A percentile compares a stretch with the other conserved stretches of the same genome.
These are phyloP conservation scores for Hirsutella thompsonii DNA, from an alignment of 2,329 filamentous ascomycete genomes.

Conservation along the genomic window DNA sequence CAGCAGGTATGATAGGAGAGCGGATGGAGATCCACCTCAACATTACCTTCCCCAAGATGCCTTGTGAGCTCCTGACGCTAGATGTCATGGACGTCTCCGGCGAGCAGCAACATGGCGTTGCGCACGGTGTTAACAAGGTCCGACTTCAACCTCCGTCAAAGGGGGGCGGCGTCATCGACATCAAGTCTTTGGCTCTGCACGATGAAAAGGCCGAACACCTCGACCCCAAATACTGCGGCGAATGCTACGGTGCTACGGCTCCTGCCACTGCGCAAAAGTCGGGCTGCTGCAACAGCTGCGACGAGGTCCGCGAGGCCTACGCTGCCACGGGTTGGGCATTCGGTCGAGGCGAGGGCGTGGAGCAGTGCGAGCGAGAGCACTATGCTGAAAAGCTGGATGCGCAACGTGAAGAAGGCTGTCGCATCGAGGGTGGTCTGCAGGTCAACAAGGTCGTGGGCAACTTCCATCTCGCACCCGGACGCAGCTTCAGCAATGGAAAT, in stretches of 20 bases:
- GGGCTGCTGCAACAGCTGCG: slow-evolving; percentile 96
- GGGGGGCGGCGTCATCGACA: slow-evolving; percentile 64
- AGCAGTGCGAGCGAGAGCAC: slow-evolving; percentile 91
- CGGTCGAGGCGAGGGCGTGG: slow-evolving; percentile 78
- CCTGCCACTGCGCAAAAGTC: slow-evolving; percentile 60
- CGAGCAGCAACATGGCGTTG: slow-evolving; percentile 88
- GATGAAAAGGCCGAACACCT: slow-evolving; percentile 65
- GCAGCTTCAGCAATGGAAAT: slow-evolving; percentile 91
- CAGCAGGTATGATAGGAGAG: slow-evolving; percentile 47
- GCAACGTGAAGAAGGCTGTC: slow-evolving; percentile 85
- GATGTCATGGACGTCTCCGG: slow-evolving; percentile 99
- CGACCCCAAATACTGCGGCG: slow-evolving; percentile 83
- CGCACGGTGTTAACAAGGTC: slow-evolving; percentile 86
- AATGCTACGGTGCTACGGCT: slow-evolving; percentile 75
- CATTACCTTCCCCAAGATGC: slow-evolving; percentile 85
- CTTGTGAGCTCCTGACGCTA: slow-evolving; percentile 88
- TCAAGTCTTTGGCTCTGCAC: slow-evolving; percentile 50
- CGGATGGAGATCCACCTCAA: slow-evolving; percentile 99
- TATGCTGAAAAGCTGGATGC: slow-evolving; percentile 80
- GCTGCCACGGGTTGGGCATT: slow-evolving; percentile 87
- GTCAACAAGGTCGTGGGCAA: slow-evolving; percentile 99
- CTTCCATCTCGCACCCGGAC: slow-evolving; percentile 94
- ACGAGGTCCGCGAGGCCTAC: slow-evolving; percentile 93
- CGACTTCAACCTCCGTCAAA: slow-evolving; percentile 60
- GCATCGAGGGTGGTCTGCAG: slow-evolving; percentile 79